phyloP scores from a whole-genome alignment of 1,284 basidiomycete genomes.

The Heterobasidion parviporum region DNA sequence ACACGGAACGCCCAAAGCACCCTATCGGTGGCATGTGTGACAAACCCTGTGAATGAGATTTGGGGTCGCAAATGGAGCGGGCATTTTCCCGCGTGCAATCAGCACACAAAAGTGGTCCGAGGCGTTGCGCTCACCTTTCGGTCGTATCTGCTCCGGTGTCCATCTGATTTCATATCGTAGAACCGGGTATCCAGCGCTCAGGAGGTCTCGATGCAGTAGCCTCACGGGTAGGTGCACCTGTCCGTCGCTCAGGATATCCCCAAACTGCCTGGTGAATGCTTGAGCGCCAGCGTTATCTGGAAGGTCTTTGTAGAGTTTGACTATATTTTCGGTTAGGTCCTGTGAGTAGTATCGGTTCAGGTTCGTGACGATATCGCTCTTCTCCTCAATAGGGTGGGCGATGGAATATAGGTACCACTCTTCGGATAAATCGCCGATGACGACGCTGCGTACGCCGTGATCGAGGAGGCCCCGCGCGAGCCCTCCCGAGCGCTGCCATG shows the following conservation, averaged over 20 bases:
- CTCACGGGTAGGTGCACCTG: constrained; percentile 68
- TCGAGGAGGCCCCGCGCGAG: constrained; percentile 45
- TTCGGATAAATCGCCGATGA: constrained; percentile 62
- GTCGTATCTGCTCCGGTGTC: constrained; percentile 51
- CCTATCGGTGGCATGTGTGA: constrained; percentile 63
- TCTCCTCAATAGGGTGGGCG: constrained; percentile 44
- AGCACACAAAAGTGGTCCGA: background rate
- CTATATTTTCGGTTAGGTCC: constrained; percentile 35
- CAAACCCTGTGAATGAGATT: constrained; percentile 36
- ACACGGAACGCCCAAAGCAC: constrained; percentile 36
- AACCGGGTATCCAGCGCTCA: constrained; percentile 47
- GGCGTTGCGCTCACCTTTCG: constrained; percentile 34
- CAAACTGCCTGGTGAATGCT: constrained; percentile 40
- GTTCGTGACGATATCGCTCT: constrained; percentile 45
- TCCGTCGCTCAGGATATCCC: constrained; percentile 53
- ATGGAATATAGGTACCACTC: constrained; percentile 75
- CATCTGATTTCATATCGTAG: constrained; percentile 63
- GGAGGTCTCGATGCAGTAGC: constrained; percentile 53
- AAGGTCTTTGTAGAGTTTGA: constrained; percentile 34
- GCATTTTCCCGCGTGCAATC: background rate
- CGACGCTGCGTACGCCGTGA: constrained; percentile 52
- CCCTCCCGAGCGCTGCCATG: constrained; percentile 56
- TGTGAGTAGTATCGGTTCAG: constrained; percentile 54
- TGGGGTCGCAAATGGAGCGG: background rate
- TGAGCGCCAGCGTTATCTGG: constrained; percentile 28